Evolutionary conservation across 2,329 filamentous ascomycete species (phyloP).

Genomic region (Epichloe uncinata): DNA sequence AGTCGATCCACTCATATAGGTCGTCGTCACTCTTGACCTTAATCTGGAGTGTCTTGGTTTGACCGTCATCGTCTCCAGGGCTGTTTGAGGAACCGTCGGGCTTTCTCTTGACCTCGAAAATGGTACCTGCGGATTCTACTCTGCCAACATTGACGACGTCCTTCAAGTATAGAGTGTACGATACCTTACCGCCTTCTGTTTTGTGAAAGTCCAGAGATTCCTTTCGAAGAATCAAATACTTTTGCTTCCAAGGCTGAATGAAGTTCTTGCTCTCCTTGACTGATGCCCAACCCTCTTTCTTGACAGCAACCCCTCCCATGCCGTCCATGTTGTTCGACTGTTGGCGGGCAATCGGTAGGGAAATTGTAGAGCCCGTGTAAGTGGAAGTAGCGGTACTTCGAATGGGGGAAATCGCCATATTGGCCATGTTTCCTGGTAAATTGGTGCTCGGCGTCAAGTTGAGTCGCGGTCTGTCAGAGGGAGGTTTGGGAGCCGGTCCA

Average conservation of each 20-base stretch:
- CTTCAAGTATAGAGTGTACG: slow-evolving; percentile 72
- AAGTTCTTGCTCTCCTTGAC: slow-evolving; percentile 87
- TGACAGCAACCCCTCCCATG: slow-evolving; percentile 54
- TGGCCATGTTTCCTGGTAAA: slow-evolving; percentile 65
- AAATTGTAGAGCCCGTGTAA: slow-evolving; percentile 59
- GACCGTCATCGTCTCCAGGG: slow-evolving; percentile 65
- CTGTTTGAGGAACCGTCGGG: slow-evolving; percentile 56
- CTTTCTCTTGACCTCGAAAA: slow-evolving; percentile 82
- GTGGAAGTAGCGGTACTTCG: slow-evolving; percentile 52
- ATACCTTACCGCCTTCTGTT: slow-evolving; percentile 72
- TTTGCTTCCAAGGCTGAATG: slow-evolving; percentile 77
- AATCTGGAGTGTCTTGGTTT: slow-evolving; percentile 74
- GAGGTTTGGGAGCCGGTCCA: slow-evolving; percentile 83
- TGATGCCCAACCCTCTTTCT: slow-evolving; percentile 71
- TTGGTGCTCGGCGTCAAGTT: slow-evolving; percentile 65
- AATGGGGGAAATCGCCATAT: slow-evolving; percentile 59
- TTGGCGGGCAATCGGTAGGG: slow-evolving; percentile 53
- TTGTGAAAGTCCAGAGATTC: slow-evolving; percentile 93
- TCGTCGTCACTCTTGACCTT: slow-evolving; percentile 93
- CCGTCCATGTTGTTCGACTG: slow-evolving; percentile 48
- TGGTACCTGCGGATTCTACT: slow-evolving; percentile 80
- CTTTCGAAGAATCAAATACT: slow-evolving; percentile 83
- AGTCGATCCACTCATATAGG: slow-evolving; percentile 97
- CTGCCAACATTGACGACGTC: slow-evolving; percentile 84
- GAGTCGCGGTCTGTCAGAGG: slow-evolving; percentile 69